Percentiles rank a stretch among this genome's conserved stretches.
phyloP scores from a whole-genome alignment of 2,329 filamentous ascomycete genomes.

The Lachnellula cervina region DNA sequence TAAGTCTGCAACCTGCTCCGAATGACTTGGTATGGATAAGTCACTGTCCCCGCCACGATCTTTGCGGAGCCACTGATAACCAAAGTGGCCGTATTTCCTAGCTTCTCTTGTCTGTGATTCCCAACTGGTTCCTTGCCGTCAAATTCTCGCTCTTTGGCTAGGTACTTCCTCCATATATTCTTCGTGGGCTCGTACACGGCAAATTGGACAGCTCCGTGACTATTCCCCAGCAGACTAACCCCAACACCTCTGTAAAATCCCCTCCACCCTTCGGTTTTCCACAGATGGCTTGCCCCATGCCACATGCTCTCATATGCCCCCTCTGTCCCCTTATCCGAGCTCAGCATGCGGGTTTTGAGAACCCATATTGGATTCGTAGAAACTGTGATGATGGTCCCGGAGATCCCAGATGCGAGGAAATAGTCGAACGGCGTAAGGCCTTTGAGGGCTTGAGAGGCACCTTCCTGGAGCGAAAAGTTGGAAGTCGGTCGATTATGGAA shows the following conservation, averaged over 20 bases:
- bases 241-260: constrained; percentile 88
- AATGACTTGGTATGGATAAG: constrained; percentile 94
- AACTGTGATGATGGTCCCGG: constrained; percentile 70
- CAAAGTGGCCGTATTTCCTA: constrained; percentile 54
- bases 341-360: constrained; percentile 94
- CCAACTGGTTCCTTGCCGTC: neutral
- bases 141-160: constrained; percentile 38
- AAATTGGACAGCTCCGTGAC: constrained; percentile 92
- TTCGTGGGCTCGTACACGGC: constrained; percentile 80
- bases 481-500: constrained; percentile 17
- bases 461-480: neutral
- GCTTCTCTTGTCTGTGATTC: constrained; percentile 24
- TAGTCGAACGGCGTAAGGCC: constrained; percentile 54
- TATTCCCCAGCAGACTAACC: constrained; percentile 79
- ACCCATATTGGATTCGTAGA: constrained; percentile 98
- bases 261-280: constrained; percentile 62
- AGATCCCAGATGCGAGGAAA: constrained; percentile 68
- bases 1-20: constrained; percentile 86
- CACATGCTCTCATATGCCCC: constrained; percentile 80
- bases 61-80: constrained; percentile 76
- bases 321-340: constrained; percentile 65
- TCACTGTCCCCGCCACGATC: constrained; percentile 80
- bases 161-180: constrained; percentile 45
- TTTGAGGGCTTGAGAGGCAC: constrained; percentile 2
- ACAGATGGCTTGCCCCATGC: constrained; percentile 63